These are phyloP conservation scores for Xylaria acuta DNA, from an alignment of 495 filamentous ascomycete species.

Conservation along the genomic window DNA sequence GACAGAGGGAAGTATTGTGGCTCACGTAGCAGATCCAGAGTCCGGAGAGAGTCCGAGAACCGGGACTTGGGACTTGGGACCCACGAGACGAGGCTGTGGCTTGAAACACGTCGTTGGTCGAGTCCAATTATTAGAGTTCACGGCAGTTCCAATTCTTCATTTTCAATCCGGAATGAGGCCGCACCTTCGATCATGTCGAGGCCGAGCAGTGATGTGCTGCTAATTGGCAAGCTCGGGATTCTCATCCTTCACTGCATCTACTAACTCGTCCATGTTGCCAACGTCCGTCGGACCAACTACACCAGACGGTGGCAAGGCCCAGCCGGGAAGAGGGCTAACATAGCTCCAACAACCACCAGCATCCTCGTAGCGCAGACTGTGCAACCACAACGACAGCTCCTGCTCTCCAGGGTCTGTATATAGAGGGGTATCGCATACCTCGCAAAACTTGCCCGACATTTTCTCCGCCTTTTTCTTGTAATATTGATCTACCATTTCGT, in stretches of 20 bases:
- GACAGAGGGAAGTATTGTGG: conserved; percentile 4
- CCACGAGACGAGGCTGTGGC: conserved; percentile 16
- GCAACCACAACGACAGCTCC: conserved; percentile 91
- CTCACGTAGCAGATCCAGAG: conserved; percentile 21
- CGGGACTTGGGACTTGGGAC: conserved; percentile 28
- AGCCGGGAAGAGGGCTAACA: conserved; percentile 79
- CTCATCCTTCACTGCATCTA: conserved; percentile 49
- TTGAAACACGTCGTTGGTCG: background rate
- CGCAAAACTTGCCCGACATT: conserved; percentile 83
- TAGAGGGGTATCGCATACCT: conserved; percentile 81
- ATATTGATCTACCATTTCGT: conserved; percentile 88
- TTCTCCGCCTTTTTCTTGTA: conserved; percentile 86
- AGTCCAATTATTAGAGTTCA: conserved; percentile 4
- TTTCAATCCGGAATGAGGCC: background rate
- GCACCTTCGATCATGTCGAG: background rate
- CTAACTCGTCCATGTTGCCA: conserved; percentile 59
- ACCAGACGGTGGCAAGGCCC: conserved; percentile 80
- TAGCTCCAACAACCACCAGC: conserved; percentile 83
- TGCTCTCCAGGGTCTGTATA: conserved; percentile 91
- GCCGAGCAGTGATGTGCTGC: background rate
- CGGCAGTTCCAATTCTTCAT: background rate
- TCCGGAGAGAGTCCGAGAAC: conserved; percentile 37
- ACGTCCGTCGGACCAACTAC: conserved; percentile 64
- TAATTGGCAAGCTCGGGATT: conserved; percentile 39
- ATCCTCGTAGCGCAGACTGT: conserved; percentile 88